Base-by-base conservation (phyloP, 2,329 filamentous ascomycete species). In the Claviceps pusilla region DNA sequence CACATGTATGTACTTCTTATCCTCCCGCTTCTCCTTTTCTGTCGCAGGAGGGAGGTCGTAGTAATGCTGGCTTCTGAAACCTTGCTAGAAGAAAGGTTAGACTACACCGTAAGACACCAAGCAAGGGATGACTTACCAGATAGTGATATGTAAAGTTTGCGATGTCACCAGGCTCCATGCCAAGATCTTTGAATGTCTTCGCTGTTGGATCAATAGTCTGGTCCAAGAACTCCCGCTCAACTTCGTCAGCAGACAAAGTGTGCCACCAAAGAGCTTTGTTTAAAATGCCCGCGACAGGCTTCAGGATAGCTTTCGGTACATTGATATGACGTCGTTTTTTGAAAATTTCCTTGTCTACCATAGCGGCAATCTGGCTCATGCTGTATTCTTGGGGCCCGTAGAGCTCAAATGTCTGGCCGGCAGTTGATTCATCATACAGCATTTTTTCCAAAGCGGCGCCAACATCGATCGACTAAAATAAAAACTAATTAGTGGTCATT, bases 1-100 rank as follows among this genome's bases (percentile, higher is more conserved):
- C 57, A 98, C 90, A 70, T 98, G 93, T 69, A 97, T 75, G 70
- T 95, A 98, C 77, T 96, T 93, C 80, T 84, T 93, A 73, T 97
- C 90, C 71, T 97, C 90, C 64, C 80, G 79, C 79, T 84, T 93
- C 78, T 98, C 93, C 71, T 86, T 87, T 74, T 96, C 91, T 39
- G 91, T 96, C 65, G 91, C 84, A 50, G 93, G 91, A 51, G 93
- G 93, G 61, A 97, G 78, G 68, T 98, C 91, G 71, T 94, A 95
- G 79, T 84, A 93, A 64, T 83, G 80, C 55, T 86, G 80, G 72
- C 87, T 91, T 67, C 93, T 86, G 77, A 88, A 96, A 69, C 83
- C 86, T 86, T 94, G 86, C 87, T 91, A 62, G 60, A 61, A 47
- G 35, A 55, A 55, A 54, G 50, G 62, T 75, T 60, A 75, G 68